phyloP scores from a whole-genome alignment of 139 green algal genomes.

The Chlorella ohadii region DNA sequence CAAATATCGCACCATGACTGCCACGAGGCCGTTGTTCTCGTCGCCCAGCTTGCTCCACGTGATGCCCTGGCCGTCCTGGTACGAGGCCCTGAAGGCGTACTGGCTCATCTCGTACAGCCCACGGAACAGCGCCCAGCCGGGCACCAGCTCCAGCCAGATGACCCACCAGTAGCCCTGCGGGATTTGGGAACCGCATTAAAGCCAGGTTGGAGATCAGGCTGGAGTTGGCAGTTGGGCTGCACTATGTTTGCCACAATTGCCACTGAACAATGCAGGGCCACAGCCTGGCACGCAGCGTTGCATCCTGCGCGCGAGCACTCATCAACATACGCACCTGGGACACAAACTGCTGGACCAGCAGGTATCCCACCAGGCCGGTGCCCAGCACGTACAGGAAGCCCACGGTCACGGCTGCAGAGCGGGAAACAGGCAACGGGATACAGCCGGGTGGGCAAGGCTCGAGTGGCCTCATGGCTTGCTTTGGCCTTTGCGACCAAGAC shows the following conservation, averaged over 20 bases:
- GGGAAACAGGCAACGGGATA: neutral
- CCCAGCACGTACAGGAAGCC: conserved; percentile 87
- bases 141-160: conserved; percentile 80
- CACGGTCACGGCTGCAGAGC: conserved; percentile 50
- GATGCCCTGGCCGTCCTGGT: conserved; percentile 71
- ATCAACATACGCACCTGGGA: neutral
- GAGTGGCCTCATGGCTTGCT: no score
- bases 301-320: no score
- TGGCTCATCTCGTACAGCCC: conserved; percentile 76
- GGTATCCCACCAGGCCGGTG: conserved; percentile 57
- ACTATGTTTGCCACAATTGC: no score
- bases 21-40: conserved; percentile 71
- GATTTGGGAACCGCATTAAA: neutral
- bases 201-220: neutral
- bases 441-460: neutral
- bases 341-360: conserved; percentile 51
- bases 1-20: neutral
- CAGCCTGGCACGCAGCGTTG: no score
- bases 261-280: no score
- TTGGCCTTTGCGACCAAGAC: no score
- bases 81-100: conserved; percentile 77
- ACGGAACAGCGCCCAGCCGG: conserved; percentile 85
- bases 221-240: no score
- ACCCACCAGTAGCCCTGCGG: conserved; percentile 21
- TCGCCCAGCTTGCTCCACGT: conserved; percentile 71